Conservation (phyloP, 257 asterid genomes). For the Eustoma russellianum region DNA sequence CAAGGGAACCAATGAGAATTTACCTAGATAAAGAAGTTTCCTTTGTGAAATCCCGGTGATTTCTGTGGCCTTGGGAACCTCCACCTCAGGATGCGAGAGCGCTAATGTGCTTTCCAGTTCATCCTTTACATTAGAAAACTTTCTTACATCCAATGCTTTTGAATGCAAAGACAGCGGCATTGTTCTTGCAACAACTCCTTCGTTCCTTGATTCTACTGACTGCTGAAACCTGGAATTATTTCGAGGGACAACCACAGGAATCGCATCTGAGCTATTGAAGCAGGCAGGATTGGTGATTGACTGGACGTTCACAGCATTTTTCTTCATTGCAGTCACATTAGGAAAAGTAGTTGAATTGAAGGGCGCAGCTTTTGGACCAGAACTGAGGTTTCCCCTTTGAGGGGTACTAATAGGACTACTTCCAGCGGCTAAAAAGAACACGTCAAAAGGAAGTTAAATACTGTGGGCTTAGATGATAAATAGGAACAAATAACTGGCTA, state of each 20-base stretch:
- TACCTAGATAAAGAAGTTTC: slow-evolving; percentile 31
- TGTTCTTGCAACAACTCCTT: slow-evolving; percentile 56
- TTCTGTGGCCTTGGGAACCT: slow-evolving; percentile 39
- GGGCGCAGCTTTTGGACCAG: slow-evolving; percentile 44
- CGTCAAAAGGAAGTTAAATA: slow-evolving; percentile 10
- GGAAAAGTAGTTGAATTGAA: slow-evolving; percentile 34
- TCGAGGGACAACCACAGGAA: slow-evolving; percentile 82
- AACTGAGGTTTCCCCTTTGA: slow-evolving; percentile 47
- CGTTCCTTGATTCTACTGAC: slow-evolving; percentile 68
- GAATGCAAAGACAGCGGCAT: slow-evolving; percentile 51
- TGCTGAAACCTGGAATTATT: slow-evolving; percentile 58
- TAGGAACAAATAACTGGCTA: no score
- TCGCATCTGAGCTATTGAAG: slow-evolving; percentile 56
- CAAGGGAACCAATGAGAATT: slow-evolving; percentile 33
- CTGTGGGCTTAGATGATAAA: background rate
- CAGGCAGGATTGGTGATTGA: slow-evolving; percentile 33
- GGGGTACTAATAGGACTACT: slow-evolving; percentile 60
- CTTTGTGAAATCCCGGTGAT: slow-evolving; percentile 32
- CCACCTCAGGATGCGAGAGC: slow-evolving; percentile 42
- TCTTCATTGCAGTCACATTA: slow-evolving; percentile 44
- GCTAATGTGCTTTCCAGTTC: slow-evolving; percentile 41
- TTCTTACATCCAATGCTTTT: slow-evolving; percentile 53
- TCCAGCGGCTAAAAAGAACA: slow-evolving; percentile 45
- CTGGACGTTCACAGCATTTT: slow-evolving; percentile 56
- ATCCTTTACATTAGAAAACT: slow-evolving; percentile 41